Conservation (phyloP, 108 stramenopile species). For the Skeletonema potamos region DNA sequence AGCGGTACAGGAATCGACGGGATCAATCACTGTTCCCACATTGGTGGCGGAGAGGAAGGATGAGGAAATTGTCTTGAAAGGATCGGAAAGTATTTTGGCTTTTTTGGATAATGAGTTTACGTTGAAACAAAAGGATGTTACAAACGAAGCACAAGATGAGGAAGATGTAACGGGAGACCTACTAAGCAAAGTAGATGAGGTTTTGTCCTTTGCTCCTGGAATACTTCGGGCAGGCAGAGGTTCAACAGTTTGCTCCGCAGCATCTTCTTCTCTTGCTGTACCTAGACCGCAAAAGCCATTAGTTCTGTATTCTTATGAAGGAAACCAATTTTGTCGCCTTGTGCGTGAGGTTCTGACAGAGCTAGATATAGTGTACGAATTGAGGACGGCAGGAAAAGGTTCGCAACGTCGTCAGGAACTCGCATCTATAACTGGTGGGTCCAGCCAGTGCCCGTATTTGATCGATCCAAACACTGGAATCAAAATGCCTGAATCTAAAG, state of each 20-base stretch:
- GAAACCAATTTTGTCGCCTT: constrained; percentile 85
- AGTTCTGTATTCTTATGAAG: constrained; percentile 69
- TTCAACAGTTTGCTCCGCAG: constrained; percentile 19
- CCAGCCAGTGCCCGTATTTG: constrained; percentile 83
- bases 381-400: constrained; percentile 72
- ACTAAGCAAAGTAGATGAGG: background rate
- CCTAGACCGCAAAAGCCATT: constrained; percentile 34
- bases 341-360: constrained; percentile 90
- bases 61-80: constrained; percentile 41
- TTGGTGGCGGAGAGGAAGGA: constrained; percentile 33
- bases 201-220: constrained; percentile 10
- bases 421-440: constrained; percentile 64
- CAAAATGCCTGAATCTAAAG: constrained; percentile 73
- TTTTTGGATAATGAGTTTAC: constrained; percentile 29
- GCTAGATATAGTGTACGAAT: constrained; percentile 80
- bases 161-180: background rate
- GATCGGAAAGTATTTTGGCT: constrained; percentile 18
- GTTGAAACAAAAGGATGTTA: background rate
- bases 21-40: constrained; percentile 7
- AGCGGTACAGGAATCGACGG: background rate
- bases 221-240: constrained; percentile 34
- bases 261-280: constrained; percentile 11
- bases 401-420: constrained; percentile 78
- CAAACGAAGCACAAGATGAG: background rate
- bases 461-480: constrained; percentile 86